Evolutionary conservation across 192 early-diverging fungal species (phyloP).

Genomic region (Backusella luteola): DNA sequence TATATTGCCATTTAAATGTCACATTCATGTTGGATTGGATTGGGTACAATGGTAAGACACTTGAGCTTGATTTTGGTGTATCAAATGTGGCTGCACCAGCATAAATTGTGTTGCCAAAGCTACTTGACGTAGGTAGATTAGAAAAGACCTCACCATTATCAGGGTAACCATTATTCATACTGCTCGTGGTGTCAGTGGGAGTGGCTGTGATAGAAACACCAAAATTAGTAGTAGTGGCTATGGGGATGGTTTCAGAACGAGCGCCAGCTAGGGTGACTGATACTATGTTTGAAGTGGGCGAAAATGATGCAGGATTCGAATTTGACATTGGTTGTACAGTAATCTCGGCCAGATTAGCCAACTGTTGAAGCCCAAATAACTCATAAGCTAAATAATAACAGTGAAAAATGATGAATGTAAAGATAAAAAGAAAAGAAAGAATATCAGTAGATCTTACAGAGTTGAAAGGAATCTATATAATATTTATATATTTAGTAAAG

Average conservation of each 20-base stretch:
- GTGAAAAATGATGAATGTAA: not conserved
- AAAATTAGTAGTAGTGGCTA: not conserved
- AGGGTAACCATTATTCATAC: not conserved
- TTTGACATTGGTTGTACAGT: not conserved
- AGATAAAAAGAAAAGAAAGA: not conserved
- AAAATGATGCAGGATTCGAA: not conserved
- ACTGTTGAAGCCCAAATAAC: not conserved
- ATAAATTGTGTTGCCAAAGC: constrained; percentile 17
- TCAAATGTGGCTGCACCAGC: constrained; percentile 25
- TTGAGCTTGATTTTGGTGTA: constrained; percentile 25
- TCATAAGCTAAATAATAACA: not conserved
- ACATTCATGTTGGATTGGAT: constrained; percentile 27
- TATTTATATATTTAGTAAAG: not conserved
- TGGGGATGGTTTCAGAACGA: not conserved
- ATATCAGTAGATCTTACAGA: not conserved
- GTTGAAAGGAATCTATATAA: not conserved
- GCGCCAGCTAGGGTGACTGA: not conserved
- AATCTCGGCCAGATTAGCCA: not conserved
- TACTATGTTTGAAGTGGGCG: not conserved
- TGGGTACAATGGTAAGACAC: constrained; percentile 20
- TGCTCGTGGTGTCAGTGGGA: not conserved
- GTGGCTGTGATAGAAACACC: not conserved
- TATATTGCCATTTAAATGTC: constrained; percentile 24
- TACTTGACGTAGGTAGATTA: constrained; percentile 26
- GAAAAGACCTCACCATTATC: not conserved